phyloP scores from a whole-genome alignment of 106 monocot genomes.

The Acorus calamus region DNA sequence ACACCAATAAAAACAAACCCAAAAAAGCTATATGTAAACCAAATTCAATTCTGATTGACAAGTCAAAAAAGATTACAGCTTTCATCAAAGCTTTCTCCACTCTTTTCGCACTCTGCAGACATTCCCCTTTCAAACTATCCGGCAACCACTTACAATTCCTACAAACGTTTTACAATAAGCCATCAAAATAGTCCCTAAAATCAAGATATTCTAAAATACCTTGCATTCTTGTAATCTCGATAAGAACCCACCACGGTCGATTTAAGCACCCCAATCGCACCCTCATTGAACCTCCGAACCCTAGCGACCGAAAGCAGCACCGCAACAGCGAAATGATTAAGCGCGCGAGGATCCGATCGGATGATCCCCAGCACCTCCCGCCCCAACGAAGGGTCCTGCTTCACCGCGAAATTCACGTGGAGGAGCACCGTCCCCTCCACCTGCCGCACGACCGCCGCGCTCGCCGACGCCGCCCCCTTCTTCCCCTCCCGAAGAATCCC shows the following conservation, averaged over 20 bases:
- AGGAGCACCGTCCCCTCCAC: constrained; percentile 82
- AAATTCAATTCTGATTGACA: not conserved
- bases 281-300: constrained; percentile 59
- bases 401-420: constrained; percentile 88
- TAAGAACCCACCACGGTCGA: constrained; percentile 27
- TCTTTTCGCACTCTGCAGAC: constrained; percentile 29
- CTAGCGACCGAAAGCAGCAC: constrained; percentile 67
- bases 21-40: not conserved
- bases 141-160: constrained; percentile 89
- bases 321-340: constrained; percentile 66
- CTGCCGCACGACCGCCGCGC: constrained; percentile 42
- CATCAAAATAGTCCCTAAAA: not conserved
- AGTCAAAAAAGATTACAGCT: constrained; percentile 40
- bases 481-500: constrained; percentile 44
- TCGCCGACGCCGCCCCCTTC: constrained; percentile 22
- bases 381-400: constrained; percentile 77
- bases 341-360: constrained; percentile 15
- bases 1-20: not conserved
- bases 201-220: constrained; percentile 8
- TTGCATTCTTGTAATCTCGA: constrained; percentile 35
- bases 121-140: constrained; percentile 47
- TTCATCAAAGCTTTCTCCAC: constrained; percentile 57
- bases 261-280: constrained; percentile 36
- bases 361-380: constrained; percentile 47
- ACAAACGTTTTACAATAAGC: constrained; percentile 6